phyloP scores from a whole-genome alignment of 192 early-diverging fungal genomes.

The Chytriomyces confervae region DNA sequence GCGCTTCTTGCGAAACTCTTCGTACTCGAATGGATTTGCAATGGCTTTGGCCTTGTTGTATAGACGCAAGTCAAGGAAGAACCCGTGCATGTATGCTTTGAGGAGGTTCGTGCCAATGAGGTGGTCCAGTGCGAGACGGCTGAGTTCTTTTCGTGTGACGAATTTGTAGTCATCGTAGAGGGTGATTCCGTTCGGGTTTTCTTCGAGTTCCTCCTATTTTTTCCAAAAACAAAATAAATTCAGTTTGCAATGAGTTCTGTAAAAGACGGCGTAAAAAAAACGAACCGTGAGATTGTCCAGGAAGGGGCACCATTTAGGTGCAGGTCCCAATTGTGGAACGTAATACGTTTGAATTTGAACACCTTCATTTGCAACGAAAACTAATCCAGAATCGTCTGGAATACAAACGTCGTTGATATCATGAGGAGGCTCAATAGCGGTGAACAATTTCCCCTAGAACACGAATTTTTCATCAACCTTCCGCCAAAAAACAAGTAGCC shows the following conservation, averaged over 20 bases:
- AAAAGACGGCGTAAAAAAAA: constrained; percentile 42
- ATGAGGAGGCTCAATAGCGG: constrained; percentile 86
- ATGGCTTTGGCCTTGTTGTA: constrained; percentile 96
- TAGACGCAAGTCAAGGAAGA: constrained; percentile 93
- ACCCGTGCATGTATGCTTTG: constrained; percentile 99
- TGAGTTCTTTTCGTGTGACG: constrained; percentile 88
- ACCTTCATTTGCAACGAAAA: constrained; percentile 92
- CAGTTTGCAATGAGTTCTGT: neutral
- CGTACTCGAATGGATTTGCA: constrained; percentile 95
- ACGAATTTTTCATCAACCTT: neutral
- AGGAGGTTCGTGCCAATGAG: constrained; percentile 90
- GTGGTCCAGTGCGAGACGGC: constrained; percentile 86
- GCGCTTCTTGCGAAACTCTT: constrained; percentile 81
- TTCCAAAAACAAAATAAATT: neutral
- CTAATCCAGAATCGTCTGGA: constrained; percentile 79
- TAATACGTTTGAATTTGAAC: constrained; percentile 92
- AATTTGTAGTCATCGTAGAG: constrained; percentile 99
- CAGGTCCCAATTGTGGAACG: constrained; percentile 89
- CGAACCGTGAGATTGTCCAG: constrained; percentile 95
- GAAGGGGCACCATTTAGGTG: constrained; percentile 91
- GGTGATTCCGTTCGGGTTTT: constrained; percentile 75
- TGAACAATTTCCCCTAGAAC: constrained; percentile 77
- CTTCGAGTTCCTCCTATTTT: constrained; percentile 71
- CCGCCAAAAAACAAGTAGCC: constrained; percentile 4
- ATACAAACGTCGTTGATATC: constrained; percentile 95